phyloP scores from a whole-genome alignment of 768 basidiomycete species.

The Boletus sensibilis region DNA sequence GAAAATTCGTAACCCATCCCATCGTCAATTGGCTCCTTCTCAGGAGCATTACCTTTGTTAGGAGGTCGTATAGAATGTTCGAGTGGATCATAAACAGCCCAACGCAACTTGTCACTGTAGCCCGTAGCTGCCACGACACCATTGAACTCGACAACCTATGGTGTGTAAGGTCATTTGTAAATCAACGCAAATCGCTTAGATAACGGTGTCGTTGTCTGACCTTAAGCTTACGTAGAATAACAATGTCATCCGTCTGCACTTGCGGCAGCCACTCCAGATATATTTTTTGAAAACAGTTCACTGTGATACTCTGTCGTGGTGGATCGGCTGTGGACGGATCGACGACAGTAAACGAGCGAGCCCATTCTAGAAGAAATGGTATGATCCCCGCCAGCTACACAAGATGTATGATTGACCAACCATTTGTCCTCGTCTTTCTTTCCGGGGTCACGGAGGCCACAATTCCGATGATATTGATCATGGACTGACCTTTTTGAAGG shows the following conservation, averaged over 20 bases:
- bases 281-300: conserved; percentile 54
- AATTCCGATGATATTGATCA: conserved; percentile 34
- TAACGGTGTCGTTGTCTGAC: conserved; percentile 29
- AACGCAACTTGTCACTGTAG: conserved; percentile 46
- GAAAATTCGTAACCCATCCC: conserved; percentile 42
- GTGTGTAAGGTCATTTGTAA: background rate
- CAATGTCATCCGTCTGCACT: conserved; percentile 46
- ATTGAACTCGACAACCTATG: conserved; percentile 36
- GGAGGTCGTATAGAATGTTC: conserved; percentile 40
- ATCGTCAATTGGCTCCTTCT: conserved; percentile 27
- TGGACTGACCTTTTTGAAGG: conserved; percentile 11
- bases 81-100: conserved; percentile 52
- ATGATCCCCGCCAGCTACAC: background rate
- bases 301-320: conserved; percentile 26
- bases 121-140: conserved; percentile 41
- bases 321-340: conserved; percentile 49
- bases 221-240: conserved; percentile 52
- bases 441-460: conserved; percentile 20
- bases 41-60: conserved; percentile 37
- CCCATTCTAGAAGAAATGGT: conserved; percentile 42
- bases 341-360: conserved; percentile 43
- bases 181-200: background rate
- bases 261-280: conserved; percentile 51
- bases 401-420: conserved; percentile 19
- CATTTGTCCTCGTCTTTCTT: conserved; percentile 22